A percentile compares a stretch with the other conserved stretches of the same genome.
These are phyloP conservation scores for Alternaria panax DNA, from an alignment of 2,329 filamentous ascomycete species.

Conservation along the genomic window DNA sequence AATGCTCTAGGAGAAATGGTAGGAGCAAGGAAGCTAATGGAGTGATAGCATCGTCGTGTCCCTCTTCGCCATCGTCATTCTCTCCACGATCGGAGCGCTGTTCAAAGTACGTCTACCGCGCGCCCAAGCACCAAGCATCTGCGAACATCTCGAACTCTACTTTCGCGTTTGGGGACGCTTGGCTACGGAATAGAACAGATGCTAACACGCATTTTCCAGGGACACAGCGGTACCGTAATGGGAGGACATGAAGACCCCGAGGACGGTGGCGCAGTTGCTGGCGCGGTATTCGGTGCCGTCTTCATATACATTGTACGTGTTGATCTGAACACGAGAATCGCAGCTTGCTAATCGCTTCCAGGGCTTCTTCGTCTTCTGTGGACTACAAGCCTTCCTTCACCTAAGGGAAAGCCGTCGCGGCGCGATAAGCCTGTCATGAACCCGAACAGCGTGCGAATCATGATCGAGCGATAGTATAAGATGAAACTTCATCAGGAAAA, in stretches of 20 bases:
- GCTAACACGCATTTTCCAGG: constrained; percentile 48
- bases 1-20: not conserved
- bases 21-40: constrained; percentile 23
- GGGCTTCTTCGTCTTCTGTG: constrained; percentile 92
- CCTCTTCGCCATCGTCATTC: constrained; percentile 69
- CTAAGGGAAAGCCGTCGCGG: constrained; percentile 82
- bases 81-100: constrained; percentile 71
- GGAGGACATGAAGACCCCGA: constrained; percentile 74
- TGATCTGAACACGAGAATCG: not conserved
- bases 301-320: constrained; percentile 85
- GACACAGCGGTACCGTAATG: constrained; percentile 81
- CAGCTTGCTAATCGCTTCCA: constrained; percentile 14
- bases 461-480: not conserved
- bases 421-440: constrained; percentile 75
- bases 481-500: not conserved
- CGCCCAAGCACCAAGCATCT: not conserved
- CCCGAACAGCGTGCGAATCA: not conserved
- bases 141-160: not conserved
- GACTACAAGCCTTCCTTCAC: constrained; percentile 86
- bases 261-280: constrained; percentile 79
- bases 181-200: not conserved
- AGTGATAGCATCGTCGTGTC: constrained; percentile 71
- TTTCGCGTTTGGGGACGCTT: not conserved
- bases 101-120: constrained; percentile 66
- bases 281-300: constrained; percentile 86